Conservation (phyloP, 176 grass and related monocot species). For the Oryza officinalis region DNA sequence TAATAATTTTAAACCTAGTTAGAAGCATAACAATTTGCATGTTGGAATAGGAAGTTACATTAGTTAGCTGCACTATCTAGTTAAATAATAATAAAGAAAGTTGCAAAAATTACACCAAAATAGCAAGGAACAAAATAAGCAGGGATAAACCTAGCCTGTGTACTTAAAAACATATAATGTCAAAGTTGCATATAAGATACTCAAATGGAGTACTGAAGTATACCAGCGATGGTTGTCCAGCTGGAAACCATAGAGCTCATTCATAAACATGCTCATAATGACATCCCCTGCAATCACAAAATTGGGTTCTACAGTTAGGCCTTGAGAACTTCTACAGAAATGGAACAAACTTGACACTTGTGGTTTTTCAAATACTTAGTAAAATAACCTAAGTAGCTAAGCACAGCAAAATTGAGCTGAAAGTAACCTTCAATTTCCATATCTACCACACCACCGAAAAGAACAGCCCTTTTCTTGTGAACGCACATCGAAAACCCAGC, state of each 20-base stretch:
- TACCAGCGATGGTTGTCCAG: conserved; percentile 91
- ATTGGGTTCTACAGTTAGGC: conserved; percentile 17
- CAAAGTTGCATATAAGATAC: conserved; percentile 7
- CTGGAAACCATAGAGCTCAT: conserved; percentile 95
- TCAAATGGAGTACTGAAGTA: conserved; percentile 22
- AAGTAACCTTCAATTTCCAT: conserved; percentile 93
- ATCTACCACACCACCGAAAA: conserved; percentile 93
- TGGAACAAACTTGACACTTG: background rate
- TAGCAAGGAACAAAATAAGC: background rate
- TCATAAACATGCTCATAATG: conserved; percentile 97
- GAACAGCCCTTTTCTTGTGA: conserved; percentile 91
- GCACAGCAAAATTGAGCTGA: conserved; percentile 34
- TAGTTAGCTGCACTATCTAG: background rate
- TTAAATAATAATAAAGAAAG: background rate
- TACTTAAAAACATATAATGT: background rate
- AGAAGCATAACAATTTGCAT: background rate
- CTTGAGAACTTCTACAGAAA: conserved; percentile 28
- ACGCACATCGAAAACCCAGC: conserved; percentile 97
- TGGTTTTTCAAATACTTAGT: conserved; percentile 12
- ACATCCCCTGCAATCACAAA: conserved; percentile 72
- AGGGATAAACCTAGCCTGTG: background rate
- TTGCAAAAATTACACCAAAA: background rate
- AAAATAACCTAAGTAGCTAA: conserved; percentile 26
- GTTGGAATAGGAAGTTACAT: background rate
- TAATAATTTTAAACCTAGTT: background rate